Evolutionary conservation across 2,329 filamentous ascomycete genomes (phyloP).

Genomic region (Drechslerella coelobrocha): DNA sequence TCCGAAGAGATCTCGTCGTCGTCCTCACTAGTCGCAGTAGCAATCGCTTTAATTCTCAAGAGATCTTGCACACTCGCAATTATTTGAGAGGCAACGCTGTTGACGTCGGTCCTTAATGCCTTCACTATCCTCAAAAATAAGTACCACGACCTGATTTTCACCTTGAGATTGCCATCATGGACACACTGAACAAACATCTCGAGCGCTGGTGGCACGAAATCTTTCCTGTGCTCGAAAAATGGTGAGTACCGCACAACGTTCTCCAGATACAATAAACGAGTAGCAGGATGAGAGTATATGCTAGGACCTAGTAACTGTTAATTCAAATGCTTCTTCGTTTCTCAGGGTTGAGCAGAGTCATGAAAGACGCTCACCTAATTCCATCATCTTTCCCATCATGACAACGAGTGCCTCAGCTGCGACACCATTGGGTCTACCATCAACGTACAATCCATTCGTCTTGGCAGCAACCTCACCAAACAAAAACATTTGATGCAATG

Average conservation of each 20-base stretch:
- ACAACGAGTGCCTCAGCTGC: constrained; percentile 81
- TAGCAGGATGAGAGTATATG: constrained; percentile 84
- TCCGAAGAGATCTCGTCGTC: constrained; percentile 96
- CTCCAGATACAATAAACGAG: constrained; percentile 97
- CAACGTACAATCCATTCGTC: constrained; percentile 83
- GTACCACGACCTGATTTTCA: constrained; percentile 94
- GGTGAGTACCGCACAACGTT: constrained; percentile 92
- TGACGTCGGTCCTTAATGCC: constrained; percentile 81
- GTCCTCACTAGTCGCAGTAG: constrained; percentile 74
- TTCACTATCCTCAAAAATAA: constrained; percentile 92
- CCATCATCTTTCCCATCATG: constrained; percentile 96
- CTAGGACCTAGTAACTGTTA: constrained; percentile 72
- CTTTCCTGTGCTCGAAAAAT: constrained; percentile 85
- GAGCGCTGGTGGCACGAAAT: constrained; percentile 82
- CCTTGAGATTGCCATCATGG: constrained; percentile 84
- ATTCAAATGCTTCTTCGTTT: constrained; percentile 49
- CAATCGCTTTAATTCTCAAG: constrained; percentile 86
- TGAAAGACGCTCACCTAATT: constrained; percentile 70
- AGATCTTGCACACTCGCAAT: constrained; percentile 89
- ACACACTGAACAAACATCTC: constrained; percentile 91
- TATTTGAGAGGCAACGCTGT: constrained; percentile 87
- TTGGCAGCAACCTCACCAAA: constrained; percentile 94
- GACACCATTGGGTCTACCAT: constrained; percentile 78
- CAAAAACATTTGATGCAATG: constrained; percentile 91
- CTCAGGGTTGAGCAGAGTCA: background rate